These are phyloP conservation scores for Auriscalpium orientale DNA, from an alignment of 768 basidiomycete genomes.

Conservation along the genomic window DNA sequence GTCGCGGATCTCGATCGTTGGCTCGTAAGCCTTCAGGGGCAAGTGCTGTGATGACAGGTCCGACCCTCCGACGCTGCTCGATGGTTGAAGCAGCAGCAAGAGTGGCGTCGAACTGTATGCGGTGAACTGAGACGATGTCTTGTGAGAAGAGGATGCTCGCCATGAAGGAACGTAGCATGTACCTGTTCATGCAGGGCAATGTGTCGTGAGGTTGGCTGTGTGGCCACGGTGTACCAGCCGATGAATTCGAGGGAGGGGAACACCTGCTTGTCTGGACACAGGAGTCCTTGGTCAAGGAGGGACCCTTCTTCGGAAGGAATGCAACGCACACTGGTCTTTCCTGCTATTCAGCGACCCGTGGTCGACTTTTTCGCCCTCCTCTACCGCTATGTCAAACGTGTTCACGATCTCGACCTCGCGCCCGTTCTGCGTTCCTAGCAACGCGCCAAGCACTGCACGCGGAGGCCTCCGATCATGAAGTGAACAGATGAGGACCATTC, in stretches of 20 bases:
- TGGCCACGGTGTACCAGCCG: slow-evolving; percentile 92
- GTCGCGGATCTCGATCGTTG: slow-evolving; percentile 78
- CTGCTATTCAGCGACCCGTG: slow-evolving; percentile 75
- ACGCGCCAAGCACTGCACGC: slow-evolving; percentile 74
- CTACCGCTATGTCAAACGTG: slow-evolving; percentile 82
- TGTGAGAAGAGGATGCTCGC: neutral
- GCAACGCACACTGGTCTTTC: slow-evolving; percentile 75
- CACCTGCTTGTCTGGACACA: slow-evolving; percentile 81
- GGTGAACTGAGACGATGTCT: slow-evolving; percentile 51
- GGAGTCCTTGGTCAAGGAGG: no score
- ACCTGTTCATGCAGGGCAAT: slow-evolving; percentile 85
- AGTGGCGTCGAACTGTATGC: slow-evolving; percentile 84
- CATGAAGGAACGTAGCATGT: slow-evolving; percentile 6
- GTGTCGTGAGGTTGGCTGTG: slow-evolving; percentile 66
- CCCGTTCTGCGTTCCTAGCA: slow-evolving; percentile 90
- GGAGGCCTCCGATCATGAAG: neutral
- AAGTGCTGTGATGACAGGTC: slow-evolving; percentile 65
- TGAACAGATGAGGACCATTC: neutral
- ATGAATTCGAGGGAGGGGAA: slow-evolving; percentile 97
- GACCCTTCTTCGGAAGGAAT: no score
- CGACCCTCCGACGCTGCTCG: slow-evolving; percentile 32
- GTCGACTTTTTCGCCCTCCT: slow-evolving; percentile 58
- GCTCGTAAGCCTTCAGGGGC: slow-evolving; percentile 91
- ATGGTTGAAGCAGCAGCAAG: slow-evolving; percentile 68
- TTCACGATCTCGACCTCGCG: slow-evolving; percentile 97